Evolutionary conservation across 257 asterid genomes (phyloP).

Genomic region (Nicotiana benthamiana): DNA sequence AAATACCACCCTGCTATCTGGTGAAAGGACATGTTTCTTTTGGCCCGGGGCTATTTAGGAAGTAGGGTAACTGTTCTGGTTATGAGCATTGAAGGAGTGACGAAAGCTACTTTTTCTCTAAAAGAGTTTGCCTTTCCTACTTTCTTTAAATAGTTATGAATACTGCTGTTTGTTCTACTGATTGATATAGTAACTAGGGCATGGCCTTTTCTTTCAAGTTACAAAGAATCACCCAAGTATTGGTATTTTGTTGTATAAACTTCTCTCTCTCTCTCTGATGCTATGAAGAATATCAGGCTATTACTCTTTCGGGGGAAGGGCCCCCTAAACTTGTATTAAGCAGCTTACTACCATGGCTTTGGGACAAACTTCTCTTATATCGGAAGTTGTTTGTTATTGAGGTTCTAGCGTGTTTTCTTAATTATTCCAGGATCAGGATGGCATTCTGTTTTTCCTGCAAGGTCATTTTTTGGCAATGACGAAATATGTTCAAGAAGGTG

Average conservation of each 20-base stretch:
- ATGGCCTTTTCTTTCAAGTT: not conserved
- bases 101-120: not conserved
- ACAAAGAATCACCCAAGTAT: not conserved
- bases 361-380: not conserved
- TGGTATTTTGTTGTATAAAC: not conserved
- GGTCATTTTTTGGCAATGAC: slow-evolving; percentile 24
- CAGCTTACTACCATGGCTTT: not conserved
- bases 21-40: not conserved
- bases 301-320: not conserved
- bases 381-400: not conserved
- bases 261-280: no score
- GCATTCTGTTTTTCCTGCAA: slow-evolving; percentile 30
- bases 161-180: not conserved
- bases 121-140: not conserved
- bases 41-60: not conserved
- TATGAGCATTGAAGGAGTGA: not conserved
- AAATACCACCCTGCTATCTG: not conserved
- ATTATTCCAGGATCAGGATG: slow-evolving; percentile 30
- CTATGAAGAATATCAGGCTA: not conserved
- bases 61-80: not conserved
- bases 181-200: not conserved
- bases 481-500: slow-evolving; percentile 28
- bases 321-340: not conserved
- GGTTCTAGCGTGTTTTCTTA: not conserved
- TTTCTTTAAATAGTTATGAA: not conserved